A percentile compares a stretch with the other conserved stretches of the same genome.
Evolutionary conservation across 2,329 filamentous ascomycete genomes (phyloP).

Genomic region (Fusarium vanettenii): DNA sequence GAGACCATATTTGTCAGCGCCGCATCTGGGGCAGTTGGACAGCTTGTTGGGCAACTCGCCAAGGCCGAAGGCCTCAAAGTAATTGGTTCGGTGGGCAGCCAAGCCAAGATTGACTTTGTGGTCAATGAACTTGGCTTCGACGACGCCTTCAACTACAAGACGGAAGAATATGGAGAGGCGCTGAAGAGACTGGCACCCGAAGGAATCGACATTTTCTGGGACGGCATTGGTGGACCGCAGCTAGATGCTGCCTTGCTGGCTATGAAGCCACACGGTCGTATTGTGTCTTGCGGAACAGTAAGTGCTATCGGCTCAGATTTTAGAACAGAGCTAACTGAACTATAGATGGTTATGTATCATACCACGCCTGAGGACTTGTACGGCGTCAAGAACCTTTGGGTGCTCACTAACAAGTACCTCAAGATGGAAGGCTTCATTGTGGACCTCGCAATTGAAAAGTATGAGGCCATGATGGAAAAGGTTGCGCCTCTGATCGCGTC

Average conservation of each 20-base stretch:
- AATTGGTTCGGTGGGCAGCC: background rate
- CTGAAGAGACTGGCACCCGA: background rate
- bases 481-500: background rate
- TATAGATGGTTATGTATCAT: background rate
- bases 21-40: background rate
- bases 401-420: background rate
- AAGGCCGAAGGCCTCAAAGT: background rate
- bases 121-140: background rate
- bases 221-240: background rate
- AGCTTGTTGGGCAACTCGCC: background rate
- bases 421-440: background rate
- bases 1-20: background rate
- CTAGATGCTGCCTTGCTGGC: background rate
- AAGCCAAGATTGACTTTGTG: background rate
- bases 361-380: background rate
- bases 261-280: background rate
- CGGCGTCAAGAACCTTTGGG: background rate
- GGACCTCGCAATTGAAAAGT: background rate
- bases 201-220: background rate
- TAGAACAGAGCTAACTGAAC: background rate
- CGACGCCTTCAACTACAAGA: background rate
- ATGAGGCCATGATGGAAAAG: background rate
- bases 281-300: background rate
- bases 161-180: background rate
- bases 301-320: background rate